Percentiles rank a stretch among this genome's conserved stretches.
phyloP scores from a whole-genome alignment of 2,329 filamentous ascomycete genomes.

The Pseudogymnoascus sp. region DNA sequence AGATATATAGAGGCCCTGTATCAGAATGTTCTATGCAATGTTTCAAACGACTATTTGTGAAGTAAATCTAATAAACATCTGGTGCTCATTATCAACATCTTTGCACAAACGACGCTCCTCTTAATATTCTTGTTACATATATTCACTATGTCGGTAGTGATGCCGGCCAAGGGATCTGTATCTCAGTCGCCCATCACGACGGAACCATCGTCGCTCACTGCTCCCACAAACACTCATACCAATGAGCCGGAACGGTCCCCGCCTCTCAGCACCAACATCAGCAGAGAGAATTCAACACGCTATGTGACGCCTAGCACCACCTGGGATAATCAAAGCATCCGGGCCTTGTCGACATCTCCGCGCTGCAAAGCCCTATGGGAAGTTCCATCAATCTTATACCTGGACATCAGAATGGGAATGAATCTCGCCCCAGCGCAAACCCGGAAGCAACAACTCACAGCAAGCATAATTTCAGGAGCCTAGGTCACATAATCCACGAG shows the following conservation, averaged over 20 bases:
- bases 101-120: background rate
- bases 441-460: background rate
- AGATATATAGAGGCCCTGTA: background rate
- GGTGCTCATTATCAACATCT: background rate
- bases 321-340: background rate
- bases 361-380: background rate
- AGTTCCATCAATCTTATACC: background rate
- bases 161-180: background rate
- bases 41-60: background rate
- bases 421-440: background rate
- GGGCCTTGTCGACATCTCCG: background rate
- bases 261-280: background rate
- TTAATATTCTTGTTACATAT: background rate
- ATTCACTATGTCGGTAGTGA: background rate
- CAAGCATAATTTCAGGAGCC: slow-evolving; percentile 8
- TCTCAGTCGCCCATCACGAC: background rate
- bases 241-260: background rate
- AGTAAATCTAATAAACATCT: background rate
- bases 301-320: background rate
- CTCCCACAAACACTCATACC: background rate
- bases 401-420: background rate
- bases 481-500: slow-evolving; percentile 8
- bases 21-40: background rate
- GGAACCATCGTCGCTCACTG: background rate
- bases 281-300: background rate